Evolutionary conservation across 441 rosid genomes (phyloP), one percentile per base, ranked within the genome.

Genomic region (Francoa sonchifolia): DNA sequence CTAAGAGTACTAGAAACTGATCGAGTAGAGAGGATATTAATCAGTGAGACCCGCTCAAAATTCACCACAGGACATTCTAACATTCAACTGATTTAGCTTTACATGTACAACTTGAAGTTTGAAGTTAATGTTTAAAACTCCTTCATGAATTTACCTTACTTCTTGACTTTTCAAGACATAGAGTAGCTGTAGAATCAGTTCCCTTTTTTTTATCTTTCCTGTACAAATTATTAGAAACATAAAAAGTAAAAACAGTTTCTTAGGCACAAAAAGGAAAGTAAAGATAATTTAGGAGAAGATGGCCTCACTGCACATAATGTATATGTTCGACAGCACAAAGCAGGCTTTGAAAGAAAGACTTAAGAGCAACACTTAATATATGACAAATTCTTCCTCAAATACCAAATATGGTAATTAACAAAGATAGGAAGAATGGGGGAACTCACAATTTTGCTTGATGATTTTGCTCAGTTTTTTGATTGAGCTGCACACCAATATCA

Each of bases 191-290:
- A 49, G 40, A 53, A 44, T 65, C 78, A 12, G 19, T 52, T 50
- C 67, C 74, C 42, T 63, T 67, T 39, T 65, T 62, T 65, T 66
- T 71, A 39, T 79, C 63, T 53, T 57, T 71, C 74, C 93, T 83
- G 71, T 45, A 60, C 19, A 47, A 20, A 23, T 20, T 20, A 8
- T 32, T 44, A 61, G 34, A 22, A 39, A 17, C 32, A 50, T 28
- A 44, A 41, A 17, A 4, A 8, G 33, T 16, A 19, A 27, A 17
- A 21, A 27, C 10, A 33, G 29, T 1, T 18, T 29, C 8, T 42
- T 32, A 39, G 32, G 15, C 8, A 47, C 11, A 16, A 8, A 8
- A 20, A 29, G 19, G 22, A 47, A 28, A 25, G 19, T 27, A 8
- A n/a, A n/a, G n/a, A n/a, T n/a, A n/a, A n/a, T n/a, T 25, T 15